Conservation (phyloP, 371 early-diverging fungal genomes). For the Mortierella sp. region DNA sequence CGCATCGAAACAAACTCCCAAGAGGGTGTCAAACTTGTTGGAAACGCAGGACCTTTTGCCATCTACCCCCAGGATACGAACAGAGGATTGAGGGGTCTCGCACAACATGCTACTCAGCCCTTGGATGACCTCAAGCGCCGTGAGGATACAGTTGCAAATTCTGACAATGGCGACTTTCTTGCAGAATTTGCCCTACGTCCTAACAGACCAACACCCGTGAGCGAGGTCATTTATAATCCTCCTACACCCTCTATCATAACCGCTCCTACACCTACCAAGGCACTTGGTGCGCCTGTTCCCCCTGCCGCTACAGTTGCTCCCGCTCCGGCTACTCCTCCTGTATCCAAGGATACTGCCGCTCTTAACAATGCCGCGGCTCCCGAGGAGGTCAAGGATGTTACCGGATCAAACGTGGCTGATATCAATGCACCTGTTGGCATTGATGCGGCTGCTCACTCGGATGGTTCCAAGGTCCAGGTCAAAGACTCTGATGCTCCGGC, state of each 20-base stretch:
- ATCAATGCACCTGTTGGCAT: neutral
- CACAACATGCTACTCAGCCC: neutral
- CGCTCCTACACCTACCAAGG: neutral
- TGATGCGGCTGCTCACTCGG: neutral
- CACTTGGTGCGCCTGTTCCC: neutral
- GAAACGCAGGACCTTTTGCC: conserved; percentile 46
- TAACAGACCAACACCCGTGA: neutral
- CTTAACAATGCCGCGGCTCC: neutral
- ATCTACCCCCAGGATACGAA: conserved; percentile 14
- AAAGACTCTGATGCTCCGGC: neutral
- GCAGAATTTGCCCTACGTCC: conserved; percentile 17
- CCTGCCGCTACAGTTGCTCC: neutral
- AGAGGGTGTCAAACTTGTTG: conserved; percentile 37
- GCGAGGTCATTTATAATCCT: neutral
- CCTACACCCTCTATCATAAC: neutral
- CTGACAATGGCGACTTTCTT: neutral
- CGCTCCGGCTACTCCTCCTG: neutral
- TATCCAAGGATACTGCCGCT: neutral
- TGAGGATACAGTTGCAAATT: neutral
- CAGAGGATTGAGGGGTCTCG: neutral
- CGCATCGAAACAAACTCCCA: conserved; percentile 33
- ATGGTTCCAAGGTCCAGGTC: neutral
- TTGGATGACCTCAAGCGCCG: conserved; percentile 15
- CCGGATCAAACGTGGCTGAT: neutral
- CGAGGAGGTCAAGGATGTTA: neutral